These are phyloP conservation scores for Schoenoplectus tabernaemontani DNA, from an alignment of 202 grass and related monocot genomes.

Conservation along the genomic window DNA sequence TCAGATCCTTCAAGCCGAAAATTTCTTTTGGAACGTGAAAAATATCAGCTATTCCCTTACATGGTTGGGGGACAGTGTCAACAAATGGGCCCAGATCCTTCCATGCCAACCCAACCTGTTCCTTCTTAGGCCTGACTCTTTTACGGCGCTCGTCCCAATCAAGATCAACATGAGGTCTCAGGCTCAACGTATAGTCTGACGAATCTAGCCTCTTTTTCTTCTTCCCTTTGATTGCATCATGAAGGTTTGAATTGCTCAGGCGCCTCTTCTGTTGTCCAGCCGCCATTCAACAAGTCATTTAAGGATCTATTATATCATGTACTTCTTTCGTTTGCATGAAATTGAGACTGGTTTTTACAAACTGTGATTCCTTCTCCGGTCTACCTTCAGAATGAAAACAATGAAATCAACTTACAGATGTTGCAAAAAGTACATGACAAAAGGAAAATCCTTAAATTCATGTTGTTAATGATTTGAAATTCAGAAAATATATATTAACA, in stretches of 20 bases:
- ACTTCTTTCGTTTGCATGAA: background rate
- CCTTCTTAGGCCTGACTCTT: conserved; percentile 55
- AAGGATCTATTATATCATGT: conserved; percentile 7
- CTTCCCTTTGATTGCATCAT: conserved; percentile 42
- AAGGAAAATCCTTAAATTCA: too few relatives aligned
- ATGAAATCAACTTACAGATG: too few relatives aligned
- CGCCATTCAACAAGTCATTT: conserved; percentile 83
- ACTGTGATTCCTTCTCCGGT: background rate
- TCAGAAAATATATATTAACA: too few relatives aligned
- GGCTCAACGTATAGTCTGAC: conserved; percentile 47
- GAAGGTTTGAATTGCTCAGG: conserved; percentile 37
- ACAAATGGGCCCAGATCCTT: conserved; percentile 58
- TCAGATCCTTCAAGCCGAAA: conserved; percentile 56
- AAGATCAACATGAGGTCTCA: conserved; percentile 60
- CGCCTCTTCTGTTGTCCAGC: conserved; percentile 74
- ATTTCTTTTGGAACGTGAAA: conserved; percentile 50
- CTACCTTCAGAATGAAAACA: background rate
- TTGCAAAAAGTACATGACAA: too few relatives aligned
- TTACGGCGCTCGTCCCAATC: conserved; percentile 50
- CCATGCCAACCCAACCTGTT: conserved; percentile 74
- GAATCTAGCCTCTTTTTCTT: conserved; percentile 45
- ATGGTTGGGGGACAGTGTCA: conserved; percentile 28
- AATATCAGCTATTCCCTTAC: conserved; percentile 60
- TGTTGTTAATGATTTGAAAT: too few relatives aligned
- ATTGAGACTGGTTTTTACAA: background rate